A percentile compares a stretch with the other conserved stretches of the same genome.
These are phyloP conservation scores for Xylogone sp. DNA, from an alignment of 2,329 filamentous ascomycete species.

Conservation along the genomic window DNA sequence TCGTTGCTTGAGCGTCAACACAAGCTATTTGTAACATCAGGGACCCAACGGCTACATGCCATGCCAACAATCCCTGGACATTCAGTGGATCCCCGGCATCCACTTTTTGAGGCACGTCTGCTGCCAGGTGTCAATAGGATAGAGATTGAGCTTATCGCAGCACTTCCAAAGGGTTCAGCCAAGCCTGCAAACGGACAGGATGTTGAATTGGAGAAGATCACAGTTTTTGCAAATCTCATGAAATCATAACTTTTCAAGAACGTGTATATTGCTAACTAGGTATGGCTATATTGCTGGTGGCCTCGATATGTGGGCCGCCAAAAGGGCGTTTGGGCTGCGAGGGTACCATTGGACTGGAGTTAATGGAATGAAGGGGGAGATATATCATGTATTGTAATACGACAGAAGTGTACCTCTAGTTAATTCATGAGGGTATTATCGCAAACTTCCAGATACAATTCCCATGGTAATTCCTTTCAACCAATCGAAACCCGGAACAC, in stretches of 20 bases:
- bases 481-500: neutral
- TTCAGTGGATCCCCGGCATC: conserved; percentile 49
- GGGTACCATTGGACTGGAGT: neutral
- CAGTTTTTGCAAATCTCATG: conserved; percentile 69
- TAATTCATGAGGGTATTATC: neutral
- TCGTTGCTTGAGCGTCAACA: conserved; percentile 66
- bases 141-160: conserved; percentile 73
- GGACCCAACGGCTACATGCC: conserved; percentile 53
- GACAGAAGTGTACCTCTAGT: neutral
- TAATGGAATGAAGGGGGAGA: neutral
- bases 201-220: conserved; percentile 75
- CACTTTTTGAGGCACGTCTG: conserved; percentile 73
- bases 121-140: conserved; percentile 72
- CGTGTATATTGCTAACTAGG: neutral
- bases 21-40: conserved; percentile 71
- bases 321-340: neutral
- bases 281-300: neutral
- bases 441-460: neutral
- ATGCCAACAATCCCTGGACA: conserved; percentile 50
- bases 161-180: conserved; percentile 54
- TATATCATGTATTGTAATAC: neutral
- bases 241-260: conserved; percentile 27
- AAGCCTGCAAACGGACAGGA: conserved; percentile 55
- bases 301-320: neutral
- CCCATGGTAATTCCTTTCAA: neutral